Conservation (phyloP, 257 asterid genomes). For the Solanum chiquidenum region DNA sequence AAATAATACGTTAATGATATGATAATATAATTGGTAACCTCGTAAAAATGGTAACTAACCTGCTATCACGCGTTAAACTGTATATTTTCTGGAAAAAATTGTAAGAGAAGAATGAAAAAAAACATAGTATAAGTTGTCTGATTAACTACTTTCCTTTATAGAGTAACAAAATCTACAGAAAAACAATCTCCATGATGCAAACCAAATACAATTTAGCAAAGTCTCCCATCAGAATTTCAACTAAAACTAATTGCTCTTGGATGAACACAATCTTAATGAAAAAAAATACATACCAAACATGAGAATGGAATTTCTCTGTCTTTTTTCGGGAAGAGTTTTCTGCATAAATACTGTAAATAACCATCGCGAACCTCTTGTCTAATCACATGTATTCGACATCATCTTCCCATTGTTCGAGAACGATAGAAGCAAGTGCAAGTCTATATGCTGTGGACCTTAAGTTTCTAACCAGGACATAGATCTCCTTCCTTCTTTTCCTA, state of each 20-base stretch:
- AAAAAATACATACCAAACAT: not conserved
- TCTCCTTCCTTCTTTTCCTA: slow-evolving; percentile 56
- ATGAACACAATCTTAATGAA: not conserved
- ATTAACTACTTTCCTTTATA: not conserved
- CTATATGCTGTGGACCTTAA: slow-evolving; percentile 78
- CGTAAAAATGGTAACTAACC: not conserved
- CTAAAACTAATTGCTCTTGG: not conserved
- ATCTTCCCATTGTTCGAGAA: slow-evolving; percentile 59
- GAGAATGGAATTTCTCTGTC: not conserved
- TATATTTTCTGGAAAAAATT: not conserved
- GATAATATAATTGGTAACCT: not conserved
- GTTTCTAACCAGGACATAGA: slow-evolving; percentile 83
- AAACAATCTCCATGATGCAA: not conserved
- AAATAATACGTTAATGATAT: not conserved
- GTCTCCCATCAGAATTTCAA: not conserved
- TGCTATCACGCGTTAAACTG: not conserved
- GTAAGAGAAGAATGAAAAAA: not conserved
- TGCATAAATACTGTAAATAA: not conserved
- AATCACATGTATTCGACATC: slow-evolving; percentile 49
- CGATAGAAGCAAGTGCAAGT: slow-evolving; percentile 78
- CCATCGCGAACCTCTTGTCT: not conserved
- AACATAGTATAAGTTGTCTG: not conserved
- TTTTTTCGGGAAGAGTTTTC: not conserved
- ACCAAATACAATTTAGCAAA: not conserved
- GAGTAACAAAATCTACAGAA: not conserved